Evolutionary conservation across 345 rosid species (phyloP).

Genomic region (Salix udensis): DNA sequence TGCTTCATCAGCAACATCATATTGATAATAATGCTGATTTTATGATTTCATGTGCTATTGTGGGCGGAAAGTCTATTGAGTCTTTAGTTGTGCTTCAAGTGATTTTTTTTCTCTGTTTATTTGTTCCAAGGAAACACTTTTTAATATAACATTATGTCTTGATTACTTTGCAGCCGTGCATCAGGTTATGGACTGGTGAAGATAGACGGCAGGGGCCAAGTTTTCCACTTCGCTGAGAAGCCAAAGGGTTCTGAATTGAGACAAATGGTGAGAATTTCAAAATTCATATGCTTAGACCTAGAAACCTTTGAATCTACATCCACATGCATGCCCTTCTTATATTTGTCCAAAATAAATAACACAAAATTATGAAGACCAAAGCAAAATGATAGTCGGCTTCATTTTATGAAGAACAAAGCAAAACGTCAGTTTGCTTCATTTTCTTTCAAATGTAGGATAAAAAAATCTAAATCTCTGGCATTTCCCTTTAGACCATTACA

Average conservation of each 20-base stretch:
- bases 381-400: background rate
- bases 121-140: background rate
- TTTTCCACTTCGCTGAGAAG: constrained; percentile 76
- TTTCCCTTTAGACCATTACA: background rate
- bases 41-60: constrained; percentile 75
- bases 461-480: background rate
- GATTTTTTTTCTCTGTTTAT: background rate
- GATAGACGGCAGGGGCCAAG: constrained; percentile 58
- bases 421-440: no score
- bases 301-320: background rate
- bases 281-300: background rate
- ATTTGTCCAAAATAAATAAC: background rate
- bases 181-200: constrained; percentile 88
- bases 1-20: constrained; percentile 55
- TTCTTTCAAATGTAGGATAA: no score
- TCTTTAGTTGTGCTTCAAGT: background rate
- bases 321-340: background rate
- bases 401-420: background rate
- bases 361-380: background rate
- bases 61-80: constrained; percentile 56
- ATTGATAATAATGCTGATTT: constrained; percentile 73
- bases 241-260: constrained; percentile 70
- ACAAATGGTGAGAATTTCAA: constrained; percentile 59
- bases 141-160: constrained; percentile 6
- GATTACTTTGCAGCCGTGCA: constrained; percentile 62